Percentiles rank a stretch among this genome's conserved stretches.
phyloP scores from a whole-genome alignment of 768 basidiomycete species.

The Psilocybe cubensis region DNA sequence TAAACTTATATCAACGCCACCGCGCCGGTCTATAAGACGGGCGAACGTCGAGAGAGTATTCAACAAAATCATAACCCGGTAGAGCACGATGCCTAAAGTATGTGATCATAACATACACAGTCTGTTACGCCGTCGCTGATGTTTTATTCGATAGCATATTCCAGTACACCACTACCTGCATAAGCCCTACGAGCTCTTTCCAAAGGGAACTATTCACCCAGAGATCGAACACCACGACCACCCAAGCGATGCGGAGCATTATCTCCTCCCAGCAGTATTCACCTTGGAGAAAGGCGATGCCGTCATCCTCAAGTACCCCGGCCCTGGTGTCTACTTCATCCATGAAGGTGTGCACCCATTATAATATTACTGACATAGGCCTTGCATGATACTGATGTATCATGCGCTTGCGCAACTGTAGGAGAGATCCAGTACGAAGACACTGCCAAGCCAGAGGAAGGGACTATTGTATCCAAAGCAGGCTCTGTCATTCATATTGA shows the following conservation, averaged over 20 bases:
- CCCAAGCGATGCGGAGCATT: neutral
- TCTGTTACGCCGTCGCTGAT: too few relatives aligned
- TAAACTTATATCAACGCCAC: too few relatives aligned
- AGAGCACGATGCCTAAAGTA: too few relatives aligned
- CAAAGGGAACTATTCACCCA: slow-evolving; percentile 1
- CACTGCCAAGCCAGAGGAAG: neutral
- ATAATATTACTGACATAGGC: too few relatives aligned
- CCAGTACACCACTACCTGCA: slow-evolving; percentile 1
- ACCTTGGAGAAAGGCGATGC: neutral
- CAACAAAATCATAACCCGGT: too few relatives aligned
- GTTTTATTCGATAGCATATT: neutral
- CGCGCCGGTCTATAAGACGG: too few relatives aligned
- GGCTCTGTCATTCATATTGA: neutral
- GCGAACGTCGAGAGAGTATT: too few relatives aligned
- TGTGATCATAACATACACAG: too few relatives aligned
- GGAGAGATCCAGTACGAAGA: slow-evolving; percentile 1
- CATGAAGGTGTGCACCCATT: neutral
- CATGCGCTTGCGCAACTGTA: too few relatives aligned
- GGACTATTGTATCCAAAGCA: neutral
- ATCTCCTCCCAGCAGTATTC: slow-evolving; percentile 1
- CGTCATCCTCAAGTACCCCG: neutral
- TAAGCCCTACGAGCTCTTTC: neutral
- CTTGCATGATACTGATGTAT: too few relatives aligned
- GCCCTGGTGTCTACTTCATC: neutral
- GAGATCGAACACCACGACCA: neutral